These are phyloP conservation scores for Echinosophora koreensis DNA, from an alignment of 306 rosid species.

Conservation along the genomic window DNA sequence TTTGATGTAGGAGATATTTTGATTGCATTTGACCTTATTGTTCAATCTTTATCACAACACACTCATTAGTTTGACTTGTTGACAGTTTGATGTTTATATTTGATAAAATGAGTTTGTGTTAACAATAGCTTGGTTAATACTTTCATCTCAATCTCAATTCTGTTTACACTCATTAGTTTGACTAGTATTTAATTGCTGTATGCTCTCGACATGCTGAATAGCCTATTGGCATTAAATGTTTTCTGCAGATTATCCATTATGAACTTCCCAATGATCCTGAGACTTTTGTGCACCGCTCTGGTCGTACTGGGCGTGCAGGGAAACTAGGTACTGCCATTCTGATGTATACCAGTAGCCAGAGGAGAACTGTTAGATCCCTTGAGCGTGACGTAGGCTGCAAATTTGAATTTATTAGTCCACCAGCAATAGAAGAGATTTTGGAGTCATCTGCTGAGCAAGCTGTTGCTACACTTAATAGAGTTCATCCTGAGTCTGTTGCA, in stretches of 20 bases:
- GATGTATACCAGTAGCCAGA: slow-evolving; percentile 84
- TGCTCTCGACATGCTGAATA: slow-evolving; percentile 33
- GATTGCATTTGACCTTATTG: slow-evolving; percentile 15
- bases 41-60: slow-evolving; percentile 18
- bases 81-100: slow-evolving; percentile 4
- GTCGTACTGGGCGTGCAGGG: slow-evolving; percentile 99
- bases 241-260: slow-evolving; percentile 84
- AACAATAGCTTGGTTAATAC: slow-evolving; percentile 3
- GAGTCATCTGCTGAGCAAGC: slow-evolving; percentile 85
- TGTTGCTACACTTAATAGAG: slow-evolving; percentile 74
- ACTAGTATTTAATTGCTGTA: slow-evolving; percentile 22
- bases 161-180: no score
- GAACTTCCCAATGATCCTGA: slow-evolving; percentile 98
- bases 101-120: not conserved
- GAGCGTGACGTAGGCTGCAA: slow-evolving; percentile 91
- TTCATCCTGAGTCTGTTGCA: slow-evolving; percentile 75
- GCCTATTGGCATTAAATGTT: slow-evolving; percentile 32
- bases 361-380: slow-evolving; percentile 86
- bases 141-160: slow-evolving; percentile 23
- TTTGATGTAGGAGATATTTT: slow-evolving; percentile 25
- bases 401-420: slow-evolving; percentile 82
- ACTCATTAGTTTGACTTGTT: slow-evolving; percentile 7
- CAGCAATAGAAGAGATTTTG: slow-evolving; percentile 71
- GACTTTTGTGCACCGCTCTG: slow-evolving; percentile 98
- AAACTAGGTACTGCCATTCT: slow-evolving; percentile 83